These are phyloP conservation scores for Chalciporus chontae DNA, from an alignment of 768 basidiomycete species.

Conservation along the genomic window DNA sequence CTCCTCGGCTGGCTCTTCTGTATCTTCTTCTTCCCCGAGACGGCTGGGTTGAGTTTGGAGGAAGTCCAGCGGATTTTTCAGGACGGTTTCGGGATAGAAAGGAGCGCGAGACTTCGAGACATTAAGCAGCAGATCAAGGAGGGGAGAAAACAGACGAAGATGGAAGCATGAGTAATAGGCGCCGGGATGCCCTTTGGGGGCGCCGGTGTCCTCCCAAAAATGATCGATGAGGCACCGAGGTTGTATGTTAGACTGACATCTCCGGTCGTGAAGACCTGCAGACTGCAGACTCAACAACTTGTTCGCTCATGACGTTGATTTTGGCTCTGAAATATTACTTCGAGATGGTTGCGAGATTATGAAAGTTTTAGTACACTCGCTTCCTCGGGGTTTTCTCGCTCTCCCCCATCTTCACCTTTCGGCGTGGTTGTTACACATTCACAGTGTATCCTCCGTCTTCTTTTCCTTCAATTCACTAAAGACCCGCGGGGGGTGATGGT, in stretches of 20 bases:
- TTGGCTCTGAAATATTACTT: too few relatives aligned
- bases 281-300: too few relatives aligned
- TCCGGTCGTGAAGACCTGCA: too few relatives aligned
- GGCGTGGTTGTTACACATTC: too few relatives aligned
- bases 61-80: conserved; percentile 63
- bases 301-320: too few relatives aligned
- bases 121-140: conserved; percentile 43
- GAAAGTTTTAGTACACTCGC: too few relatives aligned
- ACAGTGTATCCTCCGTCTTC: too few relatives aligned
- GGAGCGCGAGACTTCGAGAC: conserved; percentile 47
- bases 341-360: too few relatives aligned
- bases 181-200: not conserved
- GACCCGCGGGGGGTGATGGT: too few relatives aligned
- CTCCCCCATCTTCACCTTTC: too few relatives aligned
- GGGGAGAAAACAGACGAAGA: conserved; percentile 18
- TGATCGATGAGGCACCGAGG: not conserved
- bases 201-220: not conserved
- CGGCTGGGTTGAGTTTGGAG: conserved; percentile 67
- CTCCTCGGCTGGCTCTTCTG: conserved; percentile 68
- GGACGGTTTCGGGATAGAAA: conserved; percentile 60
- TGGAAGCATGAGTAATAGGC: not conserved
- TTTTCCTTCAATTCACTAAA: too few relatives aligned
- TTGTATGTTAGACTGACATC: not conserved
- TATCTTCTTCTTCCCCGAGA: conserved; percentile 72
- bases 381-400: too few relatives aligned